Evolutionary conservation across 2,329 filamentous ascomycete genomes (phyloP).

Genomic region (Fusarium piperis): DNA sequence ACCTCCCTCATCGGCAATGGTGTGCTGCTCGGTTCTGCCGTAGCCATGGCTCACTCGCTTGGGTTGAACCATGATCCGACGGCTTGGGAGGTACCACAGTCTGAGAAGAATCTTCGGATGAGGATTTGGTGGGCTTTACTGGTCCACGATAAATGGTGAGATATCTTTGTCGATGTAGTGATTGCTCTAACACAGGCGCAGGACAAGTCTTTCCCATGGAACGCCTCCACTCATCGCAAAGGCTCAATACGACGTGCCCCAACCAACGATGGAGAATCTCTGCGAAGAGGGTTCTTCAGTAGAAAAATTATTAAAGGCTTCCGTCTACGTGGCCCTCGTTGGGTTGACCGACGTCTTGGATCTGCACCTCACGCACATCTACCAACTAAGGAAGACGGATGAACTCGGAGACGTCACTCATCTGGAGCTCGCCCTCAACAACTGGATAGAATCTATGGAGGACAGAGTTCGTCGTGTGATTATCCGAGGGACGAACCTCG

Average conservation of each 20-base stretch:
- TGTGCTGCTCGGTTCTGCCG: constrained; percentile 58
- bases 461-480: constrained; percentile 52
- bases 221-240: constrained; percentile 60
- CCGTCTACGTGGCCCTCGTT: constrained; percentile 57
- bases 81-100: constrained; percentile 61
- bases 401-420: constrained; percentile 39
- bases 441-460: constrained; percentile 56
- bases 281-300: constrained; percentile 33
- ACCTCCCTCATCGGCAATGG: constrained; percentile 69
- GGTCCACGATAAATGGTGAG: constrained; percentile 65
- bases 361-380: constrained; percentile 46
- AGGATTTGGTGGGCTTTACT: constrained; percentile 66
- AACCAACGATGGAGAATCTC: constrained; percentile 51
- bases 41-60: constrained; percentile 63
- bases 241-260: constrained; percentile 59
- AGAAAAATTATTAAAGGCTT: constrained; percentile 41
- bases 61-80: constrained; percentile 64
- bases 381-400: constrained; percentile 45
- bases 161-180: accelerated
- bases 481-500: constrained; percentile 53
- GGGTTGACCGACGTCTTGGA: constrained; percentile 54
- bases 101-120: constrained; percentile 62
- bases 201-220: constrained; percentile 63
- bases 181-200: constrained; percentile 34
- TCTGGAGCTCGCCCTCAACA: constrained; percentile 52